phyloP scores from a whole-genome alignment of 2,329 filamentous ascomycete species.

The Fusarium nematophilum region DNA sequence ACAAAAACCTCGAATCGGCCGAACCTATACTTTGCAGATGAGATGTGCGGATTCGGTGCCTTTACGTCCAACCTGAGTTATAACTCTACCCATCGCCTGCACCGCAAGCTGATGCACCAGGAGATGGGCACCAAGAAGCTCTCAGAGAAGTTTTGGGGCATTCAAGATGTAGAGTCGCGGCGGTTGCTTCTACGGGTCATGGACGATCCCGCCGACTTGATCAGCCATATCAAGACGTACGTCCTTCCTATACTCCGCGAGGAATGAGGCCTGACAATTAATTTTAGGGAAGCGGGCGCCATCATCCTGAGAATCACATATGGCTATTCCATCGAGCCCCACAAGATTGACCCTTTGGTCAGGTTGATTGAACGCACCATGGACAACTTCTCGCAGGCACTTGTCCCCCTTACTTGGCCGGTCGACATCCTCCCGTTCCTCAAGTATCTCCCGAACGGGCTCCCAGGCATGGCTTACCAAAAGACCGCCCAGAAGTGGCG shows the following conservation, averaged over 20 bases:
- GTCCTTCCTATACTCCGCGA: neutral
- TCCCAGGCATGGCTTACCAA: constrained; percentile 48
- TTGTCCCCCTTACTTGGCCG: constrained; percentile 47
- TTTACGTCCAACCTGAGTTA: constrained; percentile 33
- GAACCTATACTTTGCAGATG: constrained; percentile 27
- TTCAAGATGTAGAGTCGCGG: constrained; percentile 44
- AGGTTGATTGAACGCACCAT: constrained; percentile 45
- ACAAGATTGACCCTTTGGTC: constrained; percentile 46
- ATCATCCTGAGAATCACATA: constrained; percentile 46
- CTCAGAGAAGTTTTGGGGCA: constrained; percentile 23
- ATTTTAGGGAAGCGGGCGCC: constrained; percentile 42
- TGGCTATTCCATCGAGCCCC: constrained; percentile 47
- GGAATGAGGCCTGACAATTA: neutral
- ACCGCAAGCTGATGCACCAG: constrained; percentile 47
- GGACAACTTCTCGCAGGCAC: constrained; percentile 42
- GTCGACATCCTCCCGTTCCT: constrained; percentile 49
- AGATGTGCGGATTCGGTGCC: constrained; percentile 40
- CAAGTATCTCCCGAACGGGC: constrained; percentile 43
- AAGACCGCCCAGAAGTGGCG: constrained; percentile 44
- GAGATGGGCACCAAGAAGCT: constrained; percentile 42
- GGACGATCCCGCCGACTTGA: constrained; percentile 31
- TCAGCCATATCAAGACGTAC: constrained; percentile 45
- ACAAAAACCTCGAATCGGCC: constrained; percentile 49
- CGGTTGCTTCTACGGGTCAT: constrained; percentile 41
- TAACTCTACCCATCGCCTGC: constrained; percentile 27